Percentiles rank a stretch among this genome's conserved stretches.
Conservation (phyloP, 2,329 filamentous ascomycete species). For the Exophiala lecanii-corni region DNA sequence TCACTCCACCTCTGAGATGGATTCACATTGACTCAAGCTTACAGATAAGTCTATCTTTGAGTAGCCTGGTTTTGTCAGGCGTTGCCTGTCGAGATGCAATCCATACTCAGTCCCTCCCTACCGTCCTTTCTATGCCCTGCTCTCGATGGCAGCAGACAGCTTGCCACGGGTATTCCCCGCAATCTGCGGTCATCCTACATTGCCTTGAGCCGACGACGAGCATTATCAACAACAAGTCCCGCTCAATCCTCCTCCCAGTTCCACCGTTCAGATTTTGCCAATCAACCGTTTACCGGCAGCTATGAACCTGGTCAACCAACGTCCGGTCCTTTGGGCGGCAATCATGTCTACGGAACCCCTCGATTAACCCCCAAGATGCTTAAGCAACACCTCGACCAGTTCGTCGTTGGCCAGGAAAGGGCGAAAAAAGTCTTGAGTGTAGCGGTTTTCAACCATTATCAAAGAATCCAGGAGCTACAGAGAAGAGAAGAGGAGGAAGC, state of each 20-base stretch:
- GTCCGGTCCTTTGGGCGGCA: slow-evolving; percentile 57
- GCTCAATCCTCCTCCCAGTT: slow-evolving; percentile 47
- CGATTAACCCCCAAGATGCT: slow-evolving; percentile 61
- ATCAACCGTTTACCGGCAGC: slow-evolving; percentile 56
- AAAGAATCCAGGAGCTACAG: slow-evolving; percentile 71
- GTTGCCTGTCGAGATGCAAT: neutral
- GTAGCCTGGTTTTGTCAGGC: no score
- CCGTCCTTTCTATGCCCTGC: slow-evolving; percentile 18
- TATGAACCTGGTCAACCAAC: slow-evolving; percentile 62
- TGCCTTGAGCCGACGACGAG: slow-evolving; percentile 16
- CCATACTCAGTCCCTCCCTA: neutral
- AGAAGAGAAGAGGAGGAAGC: slow-evolving; percentile 75
- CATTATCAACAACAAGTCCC: slow-evolving; percentile 6
- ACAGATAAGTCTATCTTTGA: no score
- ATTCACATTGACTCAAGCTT: no score
- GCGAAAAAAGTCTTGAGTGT: slow-evolving; percentile 88
- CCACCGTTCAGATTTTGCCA: slow-evolving; percentile 58
- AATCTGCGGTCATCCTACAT: slow-evolving; percentile 18
- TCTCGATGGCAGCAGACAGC: slow-evolving; percentile 8
- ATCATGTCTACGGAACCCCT: slow-evolving; percentile 53
- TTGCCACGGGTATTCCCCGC: slow-evolving; percentile 11
- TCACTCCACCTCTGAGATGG: no score
- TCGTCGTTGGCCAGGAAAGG: slow-evolving; percentile 91
- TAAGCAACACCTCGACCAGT: slow-evolving; percentile 89
- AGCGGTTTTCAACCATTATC: slow-evolving; percentile 95